Base-by-base conservation (phyloP, 2,329 filamentous ascomycete genomes). In the Colletotrichum nymphaeae region DNA sequence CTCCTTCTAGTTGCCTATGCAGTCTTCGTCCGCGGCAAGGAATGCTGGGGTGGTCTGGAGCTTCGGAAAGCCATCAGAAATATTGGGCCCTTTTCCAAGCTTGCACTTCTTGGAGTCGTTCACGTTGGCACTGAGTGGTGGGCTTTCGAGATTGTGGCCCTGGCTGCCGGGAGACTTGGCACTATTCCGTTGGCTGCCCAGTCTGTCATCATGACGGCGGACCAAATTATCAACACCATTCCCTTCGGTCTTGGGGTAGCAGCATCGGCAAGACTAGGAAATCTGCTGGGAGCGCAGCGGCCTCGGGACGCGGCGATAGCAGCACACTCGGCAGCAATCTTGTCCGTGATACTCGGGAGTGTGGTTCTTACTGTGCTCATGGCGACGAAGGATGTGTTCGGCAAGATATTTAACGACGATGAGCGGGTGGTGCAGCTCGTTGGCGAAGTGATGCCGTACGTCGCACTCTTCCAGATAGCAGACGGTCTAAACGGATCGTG, bases 61-160 rank as follows among this genome's bases (percentile, higher is more conserved):
- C 89, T 89, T 7, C 86, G 87, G 4, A 88, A 87, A 60, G 93
- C 92, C 2, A 79, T 93, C n/a, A 85, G 88, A 1, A 93, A 95
- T 77, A 86, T 93, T 19, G 83, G 88, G 19, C 91, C 91, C 0
- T 97, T 97, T 80, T 88, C 93, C 1, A 90, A 91, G 11, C 89
- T 97, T 4, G 94, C 95, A 0, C 82, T 93, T 16, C 85, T 97
- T 0, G 95, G 95, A 0, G 87, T 97, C 55, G 84, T 97, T 4
- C 95, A 97, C 75, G 93, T 97, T 5, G 95, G 94, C 4, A 97
- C 94, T 0, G 95, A 97, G 82, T 97, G 94, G 95, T 97, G 95
- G 95, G 95, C 95, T 0, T 97, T 97, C 77, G 95, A 97, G 82
- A 96, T 97, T 76, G 94, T 97, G 1, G 94, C 94, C 1, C 88